Evolutionary conservation across 345 rosid genomes (phyloP), one percentile per base, ranked within the genome.

Genomic region (Erodium maritimum): DNA sequence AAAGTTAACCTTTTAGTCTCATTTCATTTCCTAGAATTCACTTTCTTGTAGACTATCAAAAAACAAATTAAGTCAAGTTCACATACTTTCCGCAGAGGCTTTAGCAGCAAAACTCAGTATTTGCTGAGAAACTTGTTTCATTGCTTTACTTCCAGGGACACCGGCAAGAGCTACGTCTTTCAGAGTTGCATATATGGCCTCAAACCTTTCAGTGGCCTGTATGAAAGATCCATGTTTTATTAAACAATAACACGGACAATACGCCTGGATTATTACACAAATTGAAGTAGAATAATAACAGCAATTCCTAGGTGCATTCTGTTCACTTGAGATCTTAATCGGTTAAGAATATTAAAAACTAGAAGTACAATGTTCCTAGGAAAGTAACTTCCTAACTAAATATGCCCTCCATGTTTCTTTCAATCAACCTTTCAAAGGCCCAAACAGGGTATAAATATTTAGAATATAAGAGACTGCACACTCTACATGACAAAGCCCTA

Each of bases 121-220:
- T 70, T 86, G 82, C 72, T 68, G 68, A 18, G 89, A 67, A 52
- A 79, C 83, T 75, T 82, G 87, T 62, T 79, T 86, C 83, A 83
- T 66, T 59, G 79, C 85, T 70, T 81, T 82, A 75, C 89, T 81
- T 68, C 85, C 78, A 21, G 73, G 59, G 21, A 80, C 64, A 45
- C 85, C 94, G 67, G 87, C 83, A 55, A 86, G 76, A 19, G 87
- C 81, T 63, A 83, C 83, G 68, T 80, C 85, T 73, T 76, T 86
- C 54, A 86, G 60, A 17, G 68, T 69, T 10, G 89, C 85, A 66
- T 79, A 86, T 37, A 79, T 60, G 21, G 78, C 83, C 64, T 73
- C 83, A 64, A 86, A 75, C 65, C 94, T 77, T 75, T 80, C 88
- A 24, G 87, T 83, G 52, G 86, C 89, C 94, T 85, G 46, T 5